Conservation (phyloP, 2,329 filamentous ascomycete genomes). For the Immersiporthe knoxdaviesiana region DNA sequence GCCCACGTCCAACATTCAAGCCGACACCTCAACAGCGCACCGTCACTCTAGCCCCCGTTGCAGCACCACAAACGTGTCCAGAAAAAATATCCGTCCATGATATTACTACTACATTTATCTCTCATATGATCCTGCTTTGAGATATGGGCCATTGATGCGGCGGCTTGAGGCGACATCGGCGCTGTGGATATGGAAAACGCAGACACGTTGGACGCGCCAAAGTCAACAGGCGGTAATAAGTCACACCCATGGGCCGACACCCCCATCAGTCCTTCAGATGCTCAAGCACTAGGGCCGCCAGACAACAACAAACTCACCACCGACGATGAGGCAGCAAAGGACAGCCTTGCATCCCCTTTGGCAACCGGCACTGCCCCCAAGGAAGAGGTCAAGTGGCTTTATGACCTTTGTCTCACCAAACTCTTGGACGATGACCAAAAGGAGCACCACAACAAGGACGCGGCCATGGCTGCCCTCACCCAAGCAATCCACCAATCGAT, state of each 20-base stretch:
- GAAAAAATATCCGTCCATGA: not conserved
- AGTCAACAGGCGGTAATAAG: slow-evolving; percentile 7
- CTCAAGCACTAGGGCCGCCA: not conserved
- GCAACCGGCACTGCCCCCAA: not conserved
- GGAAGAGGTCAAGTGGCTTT: slow-evolving; percentile 1
- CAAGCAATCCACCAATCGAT: slow-evolving; percentile 16
- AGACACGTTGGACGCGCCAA: slow-evolving; percentile 11
- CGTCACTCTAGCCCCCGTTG: not conserved
- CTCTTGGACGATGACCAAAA: not conserved
- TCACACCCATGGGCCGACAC: not conserved
- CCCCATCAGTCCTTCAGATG: not conserved
- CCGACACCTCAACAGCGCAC: slow-evolving; percentile 12
- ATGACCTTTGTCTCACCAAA: not conserved
- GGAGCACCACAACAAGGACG: slow-evolving; percentile 19
- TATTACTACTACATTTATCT: not conserved
- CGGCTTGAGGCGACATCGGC: slow-evolving; percentile 8
- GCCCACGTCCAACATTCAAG: slow-evolving; percentile 10
- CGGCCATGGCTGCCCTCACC: slow-evolving; percentile 6
- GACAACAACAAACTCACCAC: not conserved
- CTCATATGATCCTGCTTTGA: not conserved
- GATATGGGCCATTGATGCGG: slow-evolving; percentile 16
- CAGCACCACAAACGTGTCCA: not conserved
- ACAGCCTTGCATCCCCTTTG: not conserved
- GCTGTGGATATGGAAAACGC: slow-evolving; percentile 13
- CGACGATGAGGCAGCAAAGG: slow-evolving; percentile 3